Percentiles rank a stretch among this genome's conserved stretches.
These are phyloP conservation scores for Ramaria sp. DNA, from an alignment of 768 basidiomycete species.

Conservation along the genomic window DNA sequence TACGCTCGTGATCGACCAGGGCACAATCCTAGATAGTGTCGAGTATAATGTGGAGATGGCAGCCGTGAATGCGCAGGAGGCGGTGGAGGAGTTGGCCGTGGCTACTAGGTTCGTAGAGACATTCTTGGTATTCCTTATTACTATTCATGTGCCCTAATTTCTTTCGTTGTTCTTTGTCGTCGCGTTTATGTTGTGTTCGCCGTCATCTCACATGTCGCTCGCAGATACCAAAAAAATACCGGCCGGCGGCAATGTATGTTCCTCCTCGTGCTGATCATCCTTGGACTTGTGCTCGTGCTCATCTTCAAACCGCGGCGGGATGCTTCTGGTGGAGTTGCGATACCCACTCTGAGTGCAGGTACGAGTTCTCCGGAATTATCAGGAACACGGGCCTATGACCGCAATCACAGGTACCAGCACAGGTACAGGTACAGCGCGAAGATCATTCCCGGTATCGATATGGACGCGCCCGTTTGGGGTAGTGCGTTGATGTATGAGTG, in stretches of 20 bases:
- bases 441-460: too few species aligned
- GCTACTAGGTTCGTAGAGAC: constrained; percentile 19
- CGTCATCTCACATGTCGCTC: too few species aligned
- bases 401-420: too few species aligned
- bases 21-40: constrained; percentile 89
- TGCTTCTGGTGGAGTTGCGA: background rate
- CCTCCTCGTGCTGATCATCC: constrained; percentile 79
- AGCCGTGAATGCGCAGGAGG: constrained; percentile 67
- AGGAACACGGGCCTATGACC: too few species aligned
- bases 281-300: constrained; percentile 77
- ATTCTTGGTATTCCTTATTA: too few species aligned
- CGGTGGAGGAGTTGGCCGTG: constrained; percentile 71
- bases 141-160: too few species aligned
- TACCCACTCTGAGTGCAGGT: background rate
- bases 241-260: constrained; percentile 91
- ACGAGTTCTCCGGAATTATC: background rate
- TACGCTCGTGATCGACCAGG: constrained; percentile 92
- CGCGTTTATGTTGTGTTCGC: too few species aligned
- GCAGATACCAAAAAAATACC: constrained; percentile 88
- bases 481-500: too few species aligned
- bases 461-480: too few species aligned
- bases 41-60: constrained; percentile 98
- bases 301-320: constrained; percentile 76
- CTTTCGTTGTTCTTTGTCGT: too few species aligned
- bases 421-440: too few species aligned